phyloP scores from a whole-genome alignment of 176 grass and related monocot species.

The Puccinellia tenuiflora region DNA sequence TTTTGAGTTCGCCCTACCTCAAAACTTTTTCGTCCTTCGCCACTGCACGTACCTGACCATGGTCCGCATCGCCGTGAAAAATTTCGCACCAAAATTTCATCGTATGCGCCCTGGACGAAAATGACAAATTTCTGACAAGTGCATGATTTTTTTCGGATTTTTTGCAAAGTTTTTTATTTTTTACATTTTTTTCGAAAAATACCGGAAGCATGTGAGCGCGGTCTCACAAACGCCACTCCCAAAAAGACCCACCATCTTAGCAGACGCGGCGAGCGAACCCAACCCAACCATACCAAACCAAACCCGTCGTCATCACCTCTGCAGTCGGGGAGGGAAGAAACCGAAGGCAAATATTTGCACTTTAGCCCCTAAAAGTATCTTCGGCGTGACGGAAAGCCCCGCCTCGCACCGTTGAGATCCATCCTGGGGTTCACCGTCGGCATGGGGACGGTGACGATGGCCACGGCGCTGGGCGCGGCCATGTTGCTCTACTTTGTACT shows the following conservation, averaged over 20 bases:
- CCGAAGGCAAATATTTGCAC: constrained; percentile 1
- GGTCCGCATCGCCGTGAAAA: no score
- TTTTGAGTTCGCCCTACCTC: no score
- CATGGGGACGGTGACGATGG: constrained; percentile 91
- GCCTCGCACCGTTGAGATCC: constrained; percentile 7
- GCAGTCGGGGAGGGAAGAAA: constrained; percentile 11
- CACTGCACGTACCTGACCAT: no score
- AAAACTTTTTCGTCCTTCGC: no score
- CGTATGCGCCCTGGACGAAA: no score
- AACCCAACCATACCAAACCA: constrained; percentile 5
- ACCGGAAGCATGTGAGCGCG: no score
- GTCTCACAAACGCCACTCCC: no score
- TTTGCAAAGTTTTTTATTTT: no score
- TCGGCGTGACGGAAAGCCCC: background rate
- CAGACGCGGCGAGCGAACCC: background rate
- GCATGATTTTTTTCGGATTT: no score
- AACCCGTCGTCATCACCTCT: background rate
- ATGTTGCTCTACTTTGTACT: constrained; percentile 83
- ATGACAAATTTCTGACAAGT: no score
- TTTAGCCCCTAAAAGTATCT: background rate
- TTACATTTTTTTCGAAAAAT: no score
- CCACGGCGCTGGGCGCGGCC: constrained; percentile 82
- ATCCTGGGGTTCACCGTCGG: background rate
- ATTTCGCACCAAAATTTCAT: no score
- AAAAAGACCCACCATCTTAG: background rate